Evolutionary conservation across 805 yeast genomes (phyloP), one percentile per base, ranked within the genome.

Genomic region (Nakazawaea wickerhamii): DNA sequence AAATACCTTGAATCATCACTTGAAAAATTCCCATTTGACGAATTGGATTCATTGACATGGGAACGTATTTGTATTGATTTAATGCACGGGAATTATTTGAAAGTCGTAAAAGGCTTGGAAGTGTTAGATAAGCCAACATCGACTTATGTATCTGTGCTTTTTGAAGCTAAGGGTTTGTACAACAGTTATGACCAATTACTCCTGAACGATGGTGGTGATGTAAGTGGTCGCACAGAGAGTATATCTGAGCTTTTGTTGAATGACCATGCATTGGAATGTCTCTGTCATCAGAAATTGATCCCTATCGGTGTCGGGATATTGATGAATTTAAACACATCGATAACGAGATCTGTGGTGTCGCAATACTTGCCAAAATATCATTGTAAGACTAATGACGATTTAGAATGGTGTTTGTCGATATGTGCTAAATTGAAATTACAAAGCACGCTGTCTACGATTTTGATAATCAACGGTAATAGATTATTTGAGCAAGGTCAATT

Each of bases 351-450:
- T 11, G 69, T 75, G 1, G 68, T 84, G 27, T 70, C 77, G 4
- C 79, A 77, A 46, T 68, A 75, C 37, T 60, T 84, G 27, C 86
- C 87, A 4, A 70, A 69, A 18, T 84, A 67, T 54, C 68, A 79
- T 34, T 79, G 79, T 53, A 63, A 71, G 41, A 79, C 81, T 7
- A 82, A 80, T 54, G 90, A 84, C 55, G 95, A 84, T 55, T 68
- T 82, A 47, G 93, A 84, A 58, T 84, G 91, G 91, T 74, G 81
- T 35, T 63, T 84, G 40, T 75, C 86, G 2, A 66, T 84, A 4
- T 83, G 91, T 63, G 84, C 89, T 10, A 72, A 80, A 50, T 66
- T 84, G 56, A 75, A 73, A 51, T 57, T 84, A 32, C 68, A 77
- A n/a, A 61, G 70, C 6, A 78, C 84, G 10, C 77, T 84, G 0